phyloP scores from a whole-genome alignment of 345 rosid genomes.

The Hibiscus trionum region DNA sequence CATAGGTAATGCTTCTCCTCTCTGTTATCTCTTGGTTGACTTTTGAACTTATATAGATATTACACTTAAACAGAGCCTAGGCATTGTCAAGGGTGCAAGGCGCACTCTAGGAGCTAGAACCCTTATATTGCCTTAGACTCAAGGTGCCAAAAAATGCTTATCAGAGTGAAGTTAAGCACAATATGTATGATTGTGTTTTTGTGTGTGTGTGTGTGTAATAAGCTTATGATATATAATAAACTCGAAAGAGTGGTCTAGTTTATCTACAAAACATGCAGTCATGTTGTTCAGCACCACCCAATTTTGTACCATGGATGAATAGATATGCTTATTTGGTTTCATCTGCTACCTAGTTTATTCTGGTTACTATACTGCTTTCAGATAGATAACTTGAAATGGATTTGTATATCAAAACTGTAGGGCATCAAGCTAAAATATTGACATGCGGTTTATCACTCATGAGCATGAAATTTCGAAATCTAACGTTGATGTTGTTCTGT shows the following conservation, averaged over 20 bases:
- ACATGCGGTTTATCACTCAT: neutral
- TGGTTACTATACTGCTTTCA: neutral
- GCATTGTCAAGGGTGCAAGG: neutral
- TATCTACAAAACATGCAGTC: neutral
- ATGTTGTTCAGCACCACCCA: neutral
- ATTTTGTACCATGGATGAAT: constrained; percentile 6
- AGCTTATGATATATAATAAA: neutral
- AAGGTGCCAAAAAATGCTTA: neutral
- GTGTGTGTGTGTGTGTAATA: neutral
- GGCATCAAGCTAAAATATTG: neutral
- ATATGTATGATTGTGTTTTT: neutral
- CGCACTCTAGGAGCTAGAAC: neutral
- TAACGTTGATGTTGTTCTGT: constrained; percentile 9
- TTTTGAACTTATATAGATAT: neutral
- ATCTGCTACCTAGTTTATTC: neutral
- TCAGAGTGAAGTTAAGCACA: neutral
- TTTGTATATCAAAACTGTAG: neutral
- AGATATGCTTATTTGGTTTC: neutral
- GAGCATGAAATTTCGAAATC: neutral
- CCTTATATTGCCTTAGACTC: neutral
- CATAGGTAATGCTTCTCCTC: constrained; percentile 41
- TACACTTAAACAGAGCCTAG: neutral
- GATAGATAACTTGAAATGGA: neutral
- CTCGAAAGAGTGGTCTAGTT: neutral
- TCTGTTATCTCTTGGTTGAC: neutral